A percentile compares a stretch with the other conserved stretches of the same genome.
These are phyloP conservation scores for Quercus alba DNA, from an alignment of 306 rosid species.

Conservation along the genomic window DNA sequence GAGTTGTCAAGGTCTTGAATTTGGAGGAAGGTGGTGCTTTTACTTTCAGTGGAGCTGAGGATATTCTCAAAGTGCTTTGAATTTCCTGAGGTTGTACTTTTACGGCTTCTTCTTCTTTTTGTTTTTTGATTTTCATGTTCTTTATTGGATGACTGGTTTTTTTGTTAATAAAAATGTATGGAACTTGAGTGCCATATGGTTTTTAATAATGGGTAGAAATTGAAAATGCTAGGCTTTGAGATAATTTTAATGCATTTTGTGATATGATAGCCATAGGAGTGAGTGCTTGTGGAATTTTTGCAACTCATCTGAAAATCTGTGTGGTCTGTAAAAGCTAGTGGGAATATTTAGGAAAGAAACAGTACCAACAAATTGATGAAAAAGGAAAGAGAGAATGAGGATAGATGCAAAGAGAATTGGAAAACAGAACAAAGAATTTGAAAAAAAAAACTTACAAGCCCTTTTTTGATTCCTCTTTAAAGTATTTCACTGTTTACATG, in stretches of 20 bases:
- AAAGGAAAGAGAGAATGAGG: too few species aligned
- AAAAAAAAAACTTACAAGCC: too few species aligned
- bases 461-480: too few species aligned
- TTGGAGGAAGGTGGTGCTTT: constrained; percentile 99
- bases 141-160: background rate
- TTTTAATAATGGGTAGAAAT: background rate
- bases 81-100: background rate
- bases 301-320: too few species aligned
- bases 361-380: too few species aligned
- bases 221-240: background rate
- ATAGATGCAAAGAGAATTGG: too few species aligned
- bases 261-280: background rate
- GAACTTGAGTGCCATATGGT: background rate
- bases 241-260: constrained; percentile 4
- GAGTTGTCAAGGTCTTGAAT: constrained; percentile 82
- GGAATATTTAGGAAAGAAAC: too few species aligned
- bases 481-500: too few species aligned
- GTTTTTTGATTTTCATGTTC: background rate
- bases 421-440: too few species aligned
- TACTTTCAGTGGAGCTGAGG: constrained; percentile 82
- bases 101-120: background rate
- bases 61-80: constrained; percentile 65
- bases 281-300: background rate
- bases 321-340: too few species aligned
- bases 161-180: background rate